These are phyloP conservation scores for Starmerella stigmatis DNA, from an alignment of 805 yeast species.

Conservation along the genomic window DNA sequence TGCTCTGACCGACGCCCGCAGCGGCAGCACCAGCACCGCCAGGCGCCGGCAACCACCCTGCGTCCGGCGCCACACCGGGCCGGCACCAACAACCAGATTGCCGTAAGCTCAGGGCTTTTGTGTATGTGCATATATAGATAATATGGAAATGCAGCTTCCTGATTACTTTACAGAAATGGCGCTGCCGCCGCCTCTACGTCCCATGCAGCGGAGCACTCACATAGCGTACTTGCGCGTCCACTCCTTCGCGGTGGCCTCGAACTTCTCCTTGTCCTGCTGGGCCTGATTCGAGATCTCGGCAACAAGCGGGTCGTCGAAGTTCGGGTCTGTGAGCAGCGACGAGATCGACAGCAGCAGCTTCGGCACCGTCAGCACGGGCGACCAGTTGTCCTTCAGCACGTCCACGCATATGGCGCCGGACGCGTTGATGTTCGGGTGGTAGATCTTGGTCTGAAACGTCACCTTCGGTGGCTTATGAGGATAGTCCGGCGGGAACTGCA, in stretches of 20 bases:
- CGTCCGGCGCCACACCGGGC: no score
- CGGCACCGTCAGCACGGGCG: slow-evolving; percentile 94
- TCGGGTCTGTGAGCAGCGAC: slow-evolving; percentile 92
- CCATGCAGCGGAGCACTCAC: slow-evolving; percentile 29
- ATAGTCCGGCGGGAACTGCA: slow-evolving; percentile 97
- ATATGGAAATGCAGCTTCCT: slow-evolving; percentile 5
- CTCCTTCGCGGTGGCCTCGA: slow-evolving; percentile 94
- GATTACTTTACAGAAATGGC: not conserved
- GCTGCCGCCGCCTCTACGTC: not conserved
- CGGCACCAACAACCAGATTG: no score
- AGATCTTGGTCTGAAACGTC: slow-evolving; percentile 85
- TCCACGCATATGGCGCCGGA: slow-evolving; percentile 95
- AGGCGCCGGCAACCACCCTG: no score
- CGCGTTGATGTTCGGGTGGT: slow-evolving; percentile 94
- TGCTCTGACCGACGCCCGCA: no score
- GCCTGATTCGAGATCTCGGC: slow-evolving; percentile 96
- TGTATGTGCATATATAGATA: no score
- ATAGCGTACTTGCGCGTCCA: slow-evolving; percentile 99
- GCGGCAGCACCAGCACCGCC: no score
- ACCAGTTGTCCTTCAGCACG: slow-evolving; percentile 96
- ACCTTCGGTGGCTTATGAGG: slow-evolving; percentile 98
- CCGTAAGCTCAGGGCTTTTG: no score
- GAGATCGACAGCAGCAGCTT: slow-evolving; percentile 91
- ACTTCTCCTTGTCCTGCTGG: slow-evolving; percentile 82
- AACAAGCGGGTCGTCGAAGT: slow-evolving; percentile 97